These are phyloP conservation scores for Abrus pulchellus DNA, from an alignment of 306 rosid species.

Conservation along the genomic window DNA sequence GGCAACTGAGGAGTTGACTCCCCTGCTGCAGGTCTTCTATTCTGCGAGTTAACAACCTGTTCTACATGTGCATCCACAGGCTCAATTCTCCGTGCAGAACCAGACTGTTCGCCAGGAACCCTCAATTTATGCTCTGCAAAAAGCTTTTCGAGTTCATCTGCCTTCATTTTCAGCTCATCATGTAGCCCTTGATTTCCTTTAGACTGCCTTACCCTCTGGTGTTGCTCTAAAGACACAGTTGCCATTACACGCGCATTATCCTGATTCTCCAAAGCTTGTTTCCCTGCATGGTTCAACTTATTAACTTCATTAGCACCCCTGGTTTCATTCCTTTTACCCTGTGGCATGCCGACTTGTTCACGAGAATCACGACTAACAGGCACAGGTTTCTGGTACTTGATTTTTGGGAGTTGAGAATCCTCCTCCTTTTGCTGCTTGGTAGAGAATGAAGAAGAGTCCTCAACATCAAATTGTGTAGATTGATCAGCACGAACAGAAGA, in stretches of 20 bases:
- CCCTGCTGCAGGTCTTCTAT: conserved; percentile 57
- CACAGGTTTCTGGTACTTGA: conserved; percentile 55
- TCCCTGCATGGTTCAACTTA: conserved; percentile 59
- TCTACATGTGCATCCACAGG: conserved; percentile 64
- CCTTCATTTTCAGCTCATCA: conserved; percentile 95
- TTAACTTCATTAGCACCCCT: conserved; percentile 49
- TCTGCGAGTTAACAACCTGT: conserved; percentile 57
- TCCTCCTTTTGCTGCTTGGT: conserved; percentile 34
- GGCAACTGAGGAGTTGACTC: conserved; percentile 65
- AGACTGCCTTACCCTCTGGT: conserved; percentile 81
- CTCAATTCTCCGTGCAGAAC: conserved; percentile 74
- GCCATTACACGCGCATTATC: conserved; percentile 53
- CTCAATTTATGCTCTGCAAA: conserved; percentile 97
- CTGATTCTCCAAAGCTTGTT: conserved; percentile 58
- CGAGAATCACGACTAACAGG: background rate
- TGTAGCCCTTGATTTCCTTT: conserved; percentile 92
- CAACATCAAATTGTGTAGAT: conserved; percentile 38
- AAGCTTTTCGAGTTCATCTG: conserved; percentile 96
- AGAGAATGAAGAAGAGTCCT: conserved; percentile 46
- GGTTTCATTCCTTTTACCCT: conserved; percentile 63
- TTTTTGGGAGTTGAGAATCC: conserved; percentile 63
- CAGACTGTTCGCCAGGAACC: conserved; percentile 86
- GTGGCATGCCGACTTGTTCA: conserved; percentile 54
- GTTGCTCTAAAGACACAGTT: conserved; percentile 72
- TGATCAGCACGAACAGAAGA: conserved; percentile 59